These are phyloP conservation scores for Candida takata DNA, from an alignment of 805 yeast species.

Conservation along the genomic window DNA sequence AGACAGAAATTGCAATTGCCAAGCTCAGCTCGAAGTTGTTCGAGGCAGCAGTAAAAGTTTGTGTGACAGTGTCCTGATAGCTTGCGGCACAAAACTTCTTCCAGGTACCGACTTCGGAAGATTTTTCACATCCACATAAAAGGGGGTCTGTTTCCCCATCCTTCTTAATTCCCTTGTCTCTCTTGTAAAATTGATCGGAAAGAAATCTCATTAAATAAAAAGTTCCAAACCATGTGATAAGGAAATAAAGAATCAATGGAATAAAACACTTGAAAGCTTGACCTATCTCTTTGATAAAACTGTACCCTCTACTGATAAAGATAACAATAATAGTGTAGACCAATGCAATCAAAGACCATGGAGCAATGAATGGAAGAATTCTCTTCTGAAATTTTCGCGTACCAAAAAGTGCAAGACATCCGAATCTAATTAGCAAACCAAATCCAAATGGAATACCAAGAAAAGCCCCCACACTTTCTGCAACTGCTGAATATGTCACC, in stretches of 20 bases:
- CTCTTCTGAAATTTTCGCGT: slow-evolving; percentile 25
- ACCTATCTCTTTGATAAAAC: slow-evolving; percentile 40
- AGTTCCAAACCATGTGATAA: slow-evolving; percentile 40
- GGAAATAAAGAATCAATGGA: slow-evolving; percentile 42
- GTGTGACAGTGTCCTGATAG: slow-evolving; percentile 39
- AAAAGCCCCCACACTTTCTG: slow-evolving; percentile 43
- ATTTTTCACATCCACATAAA: slow-evolving; percentile 36
- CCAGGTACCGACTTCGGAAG: neutral
- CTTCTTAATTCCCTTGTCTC: neutral
- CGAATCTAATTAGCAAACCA: slow-evolving; percentile 37
- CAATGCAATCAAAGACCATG: slow-evolving; percentile 45
- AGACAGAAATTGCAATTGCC: slow-evolving; percentile 45
- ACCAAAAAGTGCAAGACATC: slow-evolving; percentile 8
- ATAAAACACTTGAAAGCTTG: slow-evolving; percentile 43
- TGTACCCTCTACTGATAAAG: slow-evolving; percentile 43
- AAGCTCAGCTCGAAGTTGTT: slow-evolving; percentile 52
- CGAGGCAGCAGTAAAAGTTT: slow-evolving; percentile 50
- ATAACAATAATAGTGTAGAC: slow-evolving; percentile 45
- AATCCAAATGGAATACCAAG: slow-evolving; percentile 46
- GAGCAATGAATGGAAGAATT: slow-evolving; percentile 36
- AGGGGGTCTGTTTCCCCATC: neutral
- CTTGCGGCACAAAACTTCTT: slow-evolving; percentile 28
- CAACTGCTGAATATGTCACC: slow-evolving; percentile 27
- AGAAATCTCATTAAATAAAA: slow-evolving; percentile 30
- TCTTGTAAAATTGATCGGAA: slow-evolving; percentile 10